Evolutionary conservation across 1,139 yeast species (phyloP).

Genomic region (Nadsonia commutata): DNA sequence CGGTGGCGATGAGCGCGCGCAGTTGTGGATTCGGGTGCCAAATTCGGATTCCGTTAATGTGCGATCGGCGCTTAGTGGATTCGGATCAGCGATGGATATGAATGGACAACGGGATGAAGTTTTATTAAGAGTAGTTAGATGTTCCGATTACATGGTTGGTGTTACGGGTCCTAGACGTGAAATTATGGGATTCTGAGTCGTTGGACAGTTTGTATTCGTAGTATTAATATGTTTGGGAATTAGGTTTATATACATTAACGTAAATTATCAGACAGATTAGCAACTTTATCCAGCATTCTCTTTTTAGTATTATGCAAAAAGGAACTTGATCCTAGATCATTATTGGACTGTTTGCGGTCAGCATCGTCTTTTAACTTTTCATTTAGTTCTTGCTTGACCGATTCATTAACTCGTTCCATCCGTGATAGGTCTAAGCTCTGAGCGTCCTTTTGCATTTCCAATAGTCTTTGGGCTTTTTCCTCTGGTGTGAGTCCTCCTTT

Average conservation of each 20-base stretch:
- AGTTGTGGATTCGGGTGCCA: conserved; percentile 17
- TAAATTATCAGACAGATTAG: neutral
- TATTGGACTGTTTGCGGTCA: conserved; percentile 1
- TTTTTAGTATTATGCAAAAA: neutral
- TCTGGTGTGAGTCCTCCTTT: conserved; percentile 5
- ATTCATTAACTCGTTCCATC: conserved; percentile 6
- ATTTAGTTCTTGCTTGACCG: conserved; percentile 10
- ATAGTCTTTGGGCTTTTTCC: neutral
- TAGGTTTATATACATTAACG: no score
- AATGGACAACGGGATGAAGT: conserved; percentile 9
- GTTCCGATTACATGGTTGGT: conserved; percentile 15
- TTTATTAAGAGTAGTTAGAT: conserved; percentile 15
- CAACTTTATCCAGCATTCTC: neutral
- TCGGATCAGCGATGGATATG: conserved; percentile 6
- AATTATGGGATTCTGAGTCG: neutral
- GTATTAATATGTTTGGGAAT: no score
- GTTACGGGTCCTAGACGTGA: conserved; percentile 12
- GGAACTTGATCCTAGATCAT: neutral
- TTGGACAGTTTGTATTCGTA: neutral
- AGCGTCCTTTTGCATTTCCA: neutral
- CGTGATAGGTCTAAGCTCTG: conserved; percentile 7
- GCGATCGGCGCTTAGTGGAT: conserved; percentile 17
- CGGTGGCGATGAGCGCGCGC: conserved; percentile 10
- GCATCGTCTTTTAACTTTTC: conserved; percentile 4
- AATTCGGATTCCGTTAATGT: conserved; percentile 14